A percentile compares a stretch with the other conserved stretches of the same genome.
phyloP scores from a whole-genome alignment of 2,329 filamentous ascomycete genomes.

The Thielaviopsis populi region DNA sequence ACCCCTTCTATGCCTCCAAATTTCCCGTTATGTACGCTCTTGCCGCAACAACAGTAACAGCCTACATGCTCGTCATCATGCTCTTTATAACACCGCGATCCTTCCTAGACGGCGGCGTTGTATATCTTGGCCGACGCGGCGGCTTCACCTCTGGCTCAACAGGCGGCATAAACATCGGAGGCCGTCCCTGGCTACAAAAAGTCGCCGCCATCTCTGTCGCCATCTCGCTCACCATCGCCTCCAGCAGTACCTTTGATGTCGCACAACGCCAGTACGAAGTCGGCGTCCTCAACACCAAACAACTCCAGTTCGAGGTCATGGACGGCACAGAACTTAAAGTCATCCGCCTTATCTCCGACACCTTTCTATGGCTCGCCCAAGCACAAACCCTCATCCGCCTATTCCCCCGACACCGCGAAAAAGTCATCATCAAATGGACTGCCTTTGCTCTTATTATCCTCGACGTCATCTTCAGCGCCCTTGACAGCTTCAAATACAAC shows the following conservation, averaged over 20 bases:
- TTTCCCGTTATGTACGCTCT: constrained; percentile 90
- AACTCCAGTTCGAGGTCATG: constrained; percentile 64
- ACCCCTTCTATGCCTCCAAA: constrained; percentile 87
- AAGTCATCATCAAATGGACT: constrained; percentile 97
- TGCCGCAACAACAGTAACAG: constrained; percentile 76
- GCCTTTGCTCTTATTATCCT: constrained; percentile 86
- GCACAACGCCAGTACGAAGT: constrained; percentile 66
- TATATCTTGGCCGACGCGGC: constrained; percentile 64
- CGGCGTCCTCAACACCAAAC: constrained; percentile 65
- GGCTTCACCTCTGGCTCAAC: constrained; percentile 76
- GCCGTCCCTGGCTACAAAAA: constrained; percentile 85
- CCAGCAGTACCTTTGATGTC: constrained; percentile 75
- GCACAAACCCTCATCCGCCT: constrained; percentile 91
- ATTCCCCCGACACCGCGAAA: constrained; percentile 92
- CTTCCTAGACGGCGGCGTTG: constrained; percentile 72
- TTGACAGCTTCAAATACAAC: constrained; percentile 67
- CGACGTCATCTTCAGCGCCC: constrained; percentile 77
- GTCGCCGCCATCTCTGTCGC: constrained; percentile 58
- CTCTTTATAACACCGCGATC: constrained; percentile 89
- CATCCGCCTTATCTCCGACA: constrained; percentile 84
- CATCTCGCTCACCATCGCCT: constrained; percentile 85
- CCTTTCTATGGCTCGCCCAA: constrained; percentile 93
- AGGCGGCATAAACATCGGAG: constrained; percentile 69
- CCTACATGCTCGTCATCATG: constrained; percentile 87
- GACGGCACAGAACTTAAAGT: constrained; percentile 75